phyloP scores from a whole-genome alignment of 2,329 filamentous ascomycete species.

The Monosporascus ibericus region DNA sequence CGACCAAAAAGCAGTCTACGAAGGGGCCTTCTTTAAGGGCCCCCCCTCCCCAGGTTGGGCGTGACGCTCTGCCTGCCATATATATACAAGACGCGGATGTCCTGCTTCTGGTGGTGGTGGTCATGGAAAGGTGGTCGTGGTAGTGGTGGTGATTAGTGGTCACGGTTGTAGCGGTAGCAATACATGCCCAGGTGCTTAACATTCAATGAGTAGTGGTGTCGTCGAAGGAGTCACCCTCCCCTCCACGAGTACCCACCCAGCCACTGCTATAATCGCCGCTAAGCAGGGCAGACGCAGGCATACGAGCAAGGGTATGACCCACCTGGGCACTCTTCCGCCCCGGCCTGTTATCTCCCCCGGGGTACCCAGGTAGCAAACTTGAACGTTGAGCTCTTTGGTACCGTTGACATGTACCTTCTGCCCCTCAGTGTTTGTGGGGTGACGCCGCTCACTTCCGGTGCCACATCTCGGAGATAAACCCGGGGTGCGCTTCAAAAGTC shows the following conservation, averaged over 20 bases:
- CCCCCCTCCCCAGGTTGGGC: neutral
- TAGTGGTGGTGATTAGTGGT: neutral
- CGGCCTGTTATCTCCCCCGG: neutral
- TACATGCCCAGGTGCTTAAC: neutral
- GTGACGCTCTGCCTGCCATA: neutral
- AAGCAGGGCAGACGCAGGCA: neutral
- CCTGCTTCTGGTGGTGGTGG: neutral
- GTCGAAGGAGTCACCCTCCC: neutral
- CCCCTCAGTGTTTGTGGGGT: neutral
- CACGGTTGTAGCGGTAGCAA: neutral
- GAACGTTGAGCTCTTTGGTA: neutral
- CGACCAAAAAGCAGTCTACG: neutral
- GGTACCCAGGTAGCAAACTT: neutral
- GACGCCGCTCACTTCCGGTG: neutral
- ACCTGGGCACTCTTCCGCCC: neutral
- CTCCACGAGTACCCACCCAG: neutral
- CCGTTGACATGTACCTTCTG: neutral
- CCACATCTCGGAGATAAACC: neutral
- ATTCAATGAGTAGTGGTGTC: neutral
- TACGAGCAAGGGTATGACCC: neutral
- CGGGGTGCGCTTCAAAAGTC: neutral
- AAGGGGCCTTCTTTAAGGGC: neutral
- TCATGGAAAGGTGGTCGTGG: neutral
- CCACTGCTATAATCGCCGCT: neutral
- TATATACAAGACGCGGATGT: neutral